A percentile compares a stretch with the other conserved stretches of the same genome.
These are phyloP conservation scores for Periconia sp. DNA, from an alignment of 2,329 filamentous ascomycete species.

Conservation along the genomic window DNA sequence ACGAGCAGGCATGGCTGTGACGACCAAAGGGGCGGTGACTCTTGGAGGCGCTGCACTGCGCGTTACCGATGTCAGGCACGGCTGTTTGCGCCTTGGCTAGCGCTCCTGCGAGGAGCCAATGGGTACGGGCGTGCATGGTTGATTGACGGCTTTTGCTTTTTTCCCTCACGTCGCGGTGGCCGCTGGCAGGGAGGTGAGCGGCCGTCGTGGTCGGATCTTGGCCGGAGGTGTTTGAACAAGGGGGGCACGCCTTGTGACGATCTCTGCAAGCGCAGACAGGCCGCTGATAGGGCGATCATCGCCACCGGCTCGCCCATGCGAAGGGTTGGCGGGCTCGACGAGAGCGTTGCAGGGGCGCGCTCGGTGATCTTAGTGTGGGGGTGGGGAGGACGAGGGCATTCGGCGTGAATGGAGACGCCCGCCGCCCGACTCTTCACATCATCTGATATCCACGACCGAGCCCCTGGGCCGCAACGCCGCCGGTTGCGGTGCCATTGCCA, in stretches of 20 bases:
- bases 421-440: too few species aligned
- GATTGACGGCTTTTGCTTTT: constrained; percentile 41
- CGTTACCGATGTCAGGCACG: constrained; percentile 44
- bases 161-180: constrained; percentile 24
- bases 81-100: constrained; percentile 33
- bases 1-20: constrained; percentile 32
- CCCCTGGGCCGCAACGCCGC: constrained; percentile 24
- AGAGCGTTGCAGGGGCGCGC: constrained; percentile 39
- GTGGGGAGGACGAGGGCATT: constrained; percentile 35
- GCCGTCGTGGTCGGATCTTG: constrained; percentile 38
- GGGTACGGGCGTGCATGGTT: constrained; percentile 23
- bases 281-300: constrained; percentile 38
- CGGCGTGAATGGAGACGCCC: constrained; percentile 22
- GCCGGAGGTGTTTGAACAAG: constrained; percentile 36
- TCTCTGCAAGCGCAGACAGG: constrained; percentile 41
- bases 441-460: constrained; percentile 42
- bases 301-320: constrained; percentile 39
- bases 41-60: constrained; percentile 32
- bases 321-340: constrained; percentile 39
- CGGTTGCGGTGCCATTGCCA: constrained; percentile 42
- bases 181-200: constrained; percentile 30
- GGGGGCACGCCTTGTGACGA: constrained; percentile 45
- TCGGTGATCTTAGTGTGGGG: constrained; percentile 46
- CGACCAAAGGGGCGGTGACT: constrained; percentile 44
- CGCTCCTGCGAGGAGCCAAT: constrained; percentile 31